Evolutionary conservation across 495 filamentous ascomycete genomes (phyloP), one percentile per base, ranked within the genome.

Genomic region (Trichoderma erinaceum): DNA sequence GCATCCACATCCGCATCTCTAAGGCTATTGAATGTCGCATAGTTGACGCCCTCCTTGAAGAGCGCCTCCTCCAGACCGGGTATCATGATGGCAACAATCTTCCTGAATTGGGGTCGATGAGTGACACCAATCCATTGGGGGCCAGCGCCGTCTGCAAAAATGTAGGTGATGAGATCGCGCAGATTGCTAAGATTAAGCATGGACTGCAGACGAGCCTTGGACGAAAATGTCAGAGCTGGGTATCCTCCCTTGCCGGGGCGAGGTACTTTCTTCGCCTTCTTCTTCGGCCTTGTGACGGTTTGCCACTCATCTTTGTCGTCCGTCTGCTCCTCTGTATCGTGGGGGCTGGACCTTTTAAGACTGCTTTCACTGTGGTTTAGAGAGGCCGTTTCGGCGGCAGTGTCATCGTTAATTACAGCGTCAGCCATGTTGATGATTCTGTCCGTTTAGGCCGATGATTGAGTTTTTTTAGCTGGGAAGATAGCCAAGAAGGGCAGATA

Each of bases 1-100:
- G 72, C 63, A 2, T 75, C 67, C 2, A 73, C 75, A 41, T 78
- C 77, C 41, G 12, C 44, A 46, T 32, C 44, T 15, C 41, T 48
- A 3, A 46, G 41, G 8, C 50, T 23, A 43, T 66, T 66, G 71
- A 79, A 82, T 1, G 71, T 73, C 18, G 80, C 72, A 52, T 89
- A 78, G 43, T 86, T 77, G 6, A 91, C 83, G 15, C 79, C 83
- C 27, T 85, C 84, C 78, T 92, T 86, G 77, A 97, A 96, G 91
- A 97, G 94, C 41, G 87, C 90, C 71, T 89, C 85, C 75, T 97
- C 93, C 16, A 98, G 77, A 13, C 94, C 95, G 0, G 95, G 96
- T 8, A 96, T 90, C 90, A 98, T 94, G 68, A 98, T 78, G n/a
- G 93, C 86, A 18, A 97, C 95, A 25, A 92, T 88, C 76, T 93